phyloP scores from a whole-genome alignment of 768 basidiomycete species.

The Leccinum pellstonianum region DNA sequence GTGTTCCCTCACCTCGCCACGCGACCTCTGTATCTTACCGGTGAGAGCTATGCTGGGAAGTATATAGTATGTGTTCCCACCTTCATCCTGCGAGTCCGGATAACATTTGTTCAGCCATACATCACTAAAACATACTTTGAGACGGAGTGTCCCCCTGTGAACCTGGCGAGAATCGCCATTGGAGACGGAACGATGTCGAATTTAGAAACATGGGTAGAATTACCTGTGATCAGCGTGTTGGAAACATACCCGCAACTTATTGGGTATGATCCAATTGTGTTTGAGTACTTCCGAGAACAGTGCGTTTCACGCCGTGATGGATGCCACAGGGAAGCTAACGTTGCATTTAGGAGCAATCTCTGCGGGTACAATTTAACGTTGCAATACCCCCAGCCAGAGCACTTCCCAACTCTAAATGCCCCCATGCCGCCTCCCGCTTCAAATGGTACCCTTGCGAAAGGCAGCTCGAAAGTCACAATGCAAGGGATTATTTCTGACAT shows the following conservation, averaged over 20 bases:
- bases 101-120: slow-evolving; percentile 53
- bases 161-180: slow-evolving; percentile 62
- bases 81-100: slow-evolving; percentile 11
- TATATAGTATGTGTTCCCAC: slow-evolving; percentile 53
- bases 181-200: slow-evolving; percentile 63
- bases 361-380: slow-evolving; percentile 67
- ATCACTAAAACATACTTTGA: slow-evolving; percentile 69
- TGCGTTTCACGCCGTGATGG: slow-evolving; percentile 32
- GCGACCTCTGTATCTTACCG: slow-evolving; percentile 66
- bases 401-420: slow-evolving; percentile 39
- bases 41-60: slow-evolving; percentile 72
- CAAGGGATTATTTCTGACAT: too few relatives aligned
- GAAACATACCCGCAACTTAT: slow-evolving; percentile 77
- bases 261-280: slow-evolving; percentile 65
- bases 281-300: slow-evolving; percentile 67
- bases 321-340: neutral
- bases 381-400: slow-evolving; percentile 60
- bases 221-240: slow-evolving; percentile 55
- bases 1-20: slow-evolving; percentile 65
- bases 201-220: slow-evolving; percentile 43
- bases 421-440: neutral
- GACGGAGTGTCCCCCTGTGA: slow-evolving; percentile 60
- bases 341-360: slow-evolving; percentile 45
- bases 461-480: too few relatives aligned
- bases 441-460: too few relatives aligned